Evolutionary conservation across 768 basidiomycete species (phyloP).

Genomic region (Lentinus tigrinus): DNA sequence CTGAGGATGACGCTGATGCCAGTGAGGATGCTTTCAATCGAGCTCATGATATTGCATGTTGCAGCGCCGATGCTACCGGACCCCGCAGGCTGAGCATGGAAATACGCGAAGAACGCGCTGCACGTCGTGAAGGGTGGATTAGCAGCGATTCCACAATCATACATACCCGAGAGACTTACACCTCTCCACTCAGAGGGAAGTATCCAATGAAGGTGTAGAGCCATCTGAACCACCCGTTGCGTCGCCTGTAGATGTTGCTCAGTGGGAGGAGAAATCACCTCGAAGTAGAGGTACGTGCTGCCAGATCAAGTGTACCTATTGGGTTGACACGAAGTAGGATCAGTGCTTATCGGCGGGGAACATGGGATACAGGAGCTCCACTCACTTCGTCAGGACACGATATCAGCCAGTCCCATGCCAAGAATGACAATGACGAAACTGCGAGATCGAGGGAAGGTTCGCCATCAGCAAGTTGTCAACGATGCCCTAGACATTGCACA

Average conservation of each 20-base stretch:
- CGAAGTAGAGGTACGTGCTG: background rate
- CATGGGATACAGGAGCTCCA: background rate
- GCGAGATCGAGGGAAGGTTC: no score
- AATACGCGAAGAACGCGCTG: background rate
- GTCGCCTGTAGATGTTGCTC: background rate
- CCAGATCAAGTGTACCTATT: background rate
- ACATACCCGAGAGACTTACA: background rate
- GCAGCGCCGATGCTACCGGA: background rate
- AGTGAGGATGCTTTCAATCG: background rate
- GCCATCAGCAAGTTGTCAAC: no score
- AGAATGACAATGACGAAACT: background rate
- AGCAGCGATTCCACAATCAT: no score
- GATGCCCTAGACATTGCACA: no score
- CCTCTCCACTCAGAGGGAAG: background rate
- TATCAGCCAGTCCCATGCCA: background rate
- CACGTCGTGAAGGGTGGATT: background rate
- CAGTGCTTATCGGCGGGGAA: no score
- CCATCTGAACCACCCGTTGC: background rate
- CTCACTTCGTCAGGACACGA: background rate
- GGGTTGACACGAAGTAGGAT: no score
- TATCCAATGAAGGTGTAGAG: conserved; percentile 1
- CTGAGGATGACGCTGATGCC: background rate
- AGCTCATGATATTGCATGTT: background rate
- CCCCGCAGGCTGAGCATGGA: background rate
- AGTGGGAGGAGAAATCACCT: background rate